These are phyloP conservation scores for Fusarium lyarnte DNA, from an alignment of 2,329 filamentous ascomycete species.

Conservation along the genomic window DNA sequence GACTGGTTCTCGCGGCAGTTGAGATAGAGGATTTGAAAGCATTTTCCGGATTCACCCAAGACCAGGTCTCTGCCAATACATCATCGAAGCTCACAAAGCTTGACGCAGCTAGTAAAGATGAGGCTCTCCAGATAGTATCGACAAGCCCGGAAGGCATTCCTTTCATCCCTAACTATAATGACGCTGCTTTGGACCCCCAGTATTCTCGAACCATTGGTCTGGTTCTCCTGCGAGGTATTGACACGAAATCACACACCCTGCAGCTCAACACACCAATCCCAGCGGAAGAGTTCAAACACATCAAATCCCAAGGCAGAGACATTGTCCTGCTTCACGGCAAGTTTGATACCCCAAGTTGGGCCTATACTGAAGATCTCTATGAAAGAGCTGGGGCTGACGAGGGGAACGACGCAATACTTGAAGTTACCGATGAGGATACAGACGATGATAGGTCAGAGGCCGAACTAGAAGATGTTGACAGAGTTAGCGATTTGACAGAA, in stretches of 20 bases:
- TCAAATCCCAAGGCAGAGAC: slow-evolving; percentile 54
- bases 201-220: slow-evolving; percentile 70
- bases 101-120: neutral
- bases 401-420: slow-evolving; percentile 41
- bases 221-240: slow-evolving; percentile 76
- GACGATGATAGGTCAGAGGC: slow-evolving; percentile 47
- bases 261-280: slow-evolving; percentile 73
- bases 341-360: slow-evolving; percentile 75
- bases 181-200: slow-evolving; percentile 67
- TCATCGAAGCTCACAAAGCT: slow-evolving; percentile 32
- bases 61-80: neutral
- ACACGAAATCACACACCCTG: slow-evolving; percentile 61
- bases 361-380: slow-evolving; percentile 72
- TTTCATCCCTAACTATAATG: slow-evolving; percentile 65
- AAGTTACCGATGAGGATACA: slow-evolving; percentile 49
- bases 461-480: slow-evolving; percentile 41
- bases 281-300: slow-evolving; percentile 50
- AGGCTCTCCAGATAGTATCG: slow-evolving; percentile 7
- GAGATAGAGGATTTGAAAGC: slow-evolving; percentile 65
- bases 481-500: slow-evolving; percentile 41
- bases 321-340: slow-evolving; percentile 74
- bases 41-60: slow-evolving; percentile 50
- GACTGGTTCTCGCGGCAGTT: slow-evolving; percentile 74
- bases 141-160: slow-evolving; percentile 65
- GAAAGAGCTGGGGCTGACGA: slow-evolving; percentile 47